A percentile compares a stretch with the other conserved stretches of the same genome.
Evolutionary conservation across 306 rosid species (phyloP).

Genomic region (Malus fusca): DNA sequence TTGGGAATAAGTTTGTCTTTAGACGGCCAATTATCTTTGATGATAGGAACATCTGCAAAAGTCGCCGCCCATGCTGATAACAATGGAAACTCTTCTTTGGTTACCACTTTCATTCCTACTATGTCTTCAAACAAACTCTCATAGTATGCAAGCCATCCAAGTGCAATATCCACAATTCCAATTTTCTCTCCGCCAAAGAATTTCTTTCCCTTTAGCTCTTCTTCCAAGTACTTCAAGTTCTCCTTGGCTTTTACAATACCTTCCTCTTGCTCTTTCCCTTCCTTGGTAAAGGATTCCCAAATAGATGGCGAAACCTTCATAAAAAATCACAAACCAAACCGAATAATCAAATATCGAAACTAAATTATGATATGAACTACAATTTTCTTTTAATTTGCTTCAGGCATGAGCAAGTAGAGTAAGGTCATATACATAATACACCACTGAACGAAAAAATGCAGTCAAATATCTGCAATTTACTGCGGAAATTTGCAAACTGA

Average conservation of each 20-base stretch:
- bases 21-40: constrained; percentile 25
- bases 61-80: constrained; percentile 13
- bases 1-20: constrained; percentile 19
- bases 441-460: too few species aligned
- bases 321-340: neutral
- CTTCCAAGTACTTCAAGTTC: constrained; percentile 19
- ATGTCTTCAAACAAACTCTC: constrained; percentile 1
- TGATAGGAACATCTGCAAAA: constrained; percentile 20
- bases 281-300: neutral
- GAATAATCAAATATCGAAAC: neutral
- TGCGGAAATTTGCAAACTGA: too few species aligned
- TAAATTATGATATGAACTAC: neutral
- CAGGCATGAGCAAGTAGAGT: too few species aligned
- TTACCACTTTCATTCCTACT: neutral
- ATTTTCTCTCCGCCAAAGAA: constrained; percentile 17
- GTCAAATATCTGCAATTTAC: too few species aligned
- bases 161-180: constrained; percentile 18
- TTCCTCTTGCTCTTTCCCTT: constrained; percentile 30
- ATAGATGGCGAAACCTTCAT: constrained; percentile 6
- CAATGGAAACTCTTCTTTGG: constrained; percentile 8
- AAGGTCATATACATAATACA: too few species aligned
- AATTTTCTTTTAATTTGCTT: neutral
- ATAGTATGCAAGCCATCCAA: constrained; percentile 21
- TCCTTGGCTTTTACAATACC: neutral
- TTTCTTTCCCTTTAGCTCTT: constrained; percentile 16